A percentile compares a stretch with the other conserved stretches of the same genome.
Conservation (phyloP, 176 grass and related monocot genomes). For the Bonia amplexicaulis region DNA sequence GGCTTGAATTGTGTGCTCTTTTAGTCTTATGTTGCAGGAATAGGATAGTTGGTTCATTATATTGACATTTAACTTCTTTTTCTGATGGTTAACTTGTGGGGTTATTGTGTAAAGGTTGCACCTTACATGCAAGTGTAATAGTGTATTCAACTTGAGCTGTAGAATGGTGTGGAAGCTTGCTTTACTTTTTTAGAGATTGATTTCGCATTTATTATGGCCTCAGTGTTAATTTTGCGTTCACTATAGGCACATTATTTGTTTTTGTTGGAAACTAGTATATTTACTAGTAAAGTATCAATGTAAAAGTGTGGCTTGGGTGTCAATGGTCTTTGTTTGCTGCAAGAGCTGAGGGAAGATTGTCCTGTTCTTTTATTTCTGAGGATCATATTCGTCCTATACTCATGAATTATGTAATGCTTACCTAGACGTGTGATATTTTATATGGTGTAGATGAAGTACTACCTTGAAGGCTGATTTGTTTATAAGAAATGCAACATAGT, state of each 20-base stretch:
- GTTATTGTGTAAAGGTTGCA: neutral
- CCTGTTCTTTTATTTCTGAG: neutral
- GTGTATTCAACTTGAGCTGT: neutral
- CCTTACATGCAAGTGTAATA: neutral
- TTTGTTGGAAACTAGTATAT: neutral
- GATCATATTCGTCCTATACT: neutral
- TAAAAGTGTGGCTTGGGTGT: conserved; percentile 10
- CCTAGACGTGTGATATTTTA: neutral
- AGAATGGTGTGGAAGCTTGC: neutral
- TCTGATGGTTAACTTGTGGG: neutral
- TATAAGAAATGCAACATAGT: neutral
- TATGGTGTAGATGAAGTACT: conserved; percentile 9
- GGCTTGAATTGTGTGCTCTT: conserved; percentile 7
- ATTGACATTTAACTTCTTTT: neutral
- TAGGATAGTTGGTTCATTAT: neutral
- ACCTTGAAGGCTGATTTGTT: neutral
- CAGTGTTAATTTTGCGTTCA: neutral
- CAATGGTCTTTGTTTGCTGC: neutral
- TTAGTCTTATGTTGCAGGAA: neutral
- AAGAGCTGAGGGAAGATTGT: neutral
- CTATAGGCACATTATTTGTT: neutral
- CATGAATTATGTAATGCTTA: conserved; percentile 2
- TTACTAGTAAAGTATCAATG: neutral
- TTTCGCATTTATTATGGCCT: neutral
- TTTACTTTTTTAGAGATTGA: neutral